Percentiles rank a stretch among this genome's conserved stretches.
phyloP scores from a whole-genome alignment of 2,329 filamentous ascomycete genomes.

The Colletotrichum destructivum region DNA sequence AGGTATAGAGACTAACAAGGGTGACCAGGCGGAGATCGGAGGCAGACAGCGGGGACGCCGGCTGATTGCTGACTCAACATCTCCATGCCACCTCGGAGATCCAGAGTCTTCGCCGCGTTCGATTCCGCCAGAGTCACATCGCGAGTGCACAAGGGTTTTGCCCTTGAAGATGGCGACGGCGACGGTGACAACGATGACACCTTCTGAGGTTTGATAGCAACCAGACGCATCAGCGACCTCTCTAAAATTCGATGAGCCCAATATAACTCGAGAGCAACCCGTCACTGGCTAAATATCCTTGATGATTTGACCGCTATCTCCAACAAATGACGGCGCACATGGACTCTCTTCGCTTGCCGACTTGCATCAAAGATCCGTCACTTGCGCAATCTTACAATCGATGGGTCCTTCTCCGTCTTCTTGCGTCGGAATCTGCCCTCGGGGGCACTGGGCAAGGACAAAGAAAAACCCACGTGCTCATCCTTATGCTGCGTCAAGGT shows the following conservation, averaged over 20 bases:
- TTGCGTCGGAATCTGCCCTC: constrained; percentile 13
- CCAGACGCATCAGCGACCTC: background rate
- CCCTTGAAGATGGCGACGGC: background rate
- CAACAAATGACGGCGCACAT: constrained; percentile 1
- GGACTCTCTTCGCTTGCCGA: constrained; percentile 8
- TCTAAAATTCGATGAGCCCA: background rate
- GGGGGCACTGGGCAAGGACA: constrained; percentile 2
- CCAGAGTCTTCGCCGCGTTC: constrained; percentile 10
- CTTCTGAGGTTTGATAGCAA: background rate
- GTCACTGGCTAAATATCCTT: constrained; percentile 8
- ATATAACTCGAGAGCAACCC: background rate
- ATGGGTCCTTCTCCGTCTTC: constrained; percentile 11
- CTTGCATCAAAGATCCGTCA: constrained; percentile 15
- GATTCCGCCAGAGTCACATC: constrained; percentile 8
- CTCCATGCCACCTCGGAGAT: constrained; percentile 28
- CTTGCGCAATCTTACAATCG: constrained; percentile 25
- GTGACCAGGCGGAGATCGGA: constrained; percentile 23
- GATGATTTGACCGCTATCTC: background rate
- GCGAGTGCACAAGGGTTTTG: background rate
- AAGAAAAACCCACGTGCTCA: constrained; percentile 34
- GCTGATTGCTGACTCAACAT: constrained; percentile 21
- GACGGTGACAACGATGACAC: background rate
- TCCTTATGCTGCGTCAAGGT: constrained; percentile 12
- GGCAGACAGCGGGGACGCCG: constrained; percentile 1
- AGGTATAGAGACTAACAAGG: constrained; percentile 14